Base-by-base conservation (phyloP, 768 basidiomycete genomes). In the Suillus clintonianus region DNA sequence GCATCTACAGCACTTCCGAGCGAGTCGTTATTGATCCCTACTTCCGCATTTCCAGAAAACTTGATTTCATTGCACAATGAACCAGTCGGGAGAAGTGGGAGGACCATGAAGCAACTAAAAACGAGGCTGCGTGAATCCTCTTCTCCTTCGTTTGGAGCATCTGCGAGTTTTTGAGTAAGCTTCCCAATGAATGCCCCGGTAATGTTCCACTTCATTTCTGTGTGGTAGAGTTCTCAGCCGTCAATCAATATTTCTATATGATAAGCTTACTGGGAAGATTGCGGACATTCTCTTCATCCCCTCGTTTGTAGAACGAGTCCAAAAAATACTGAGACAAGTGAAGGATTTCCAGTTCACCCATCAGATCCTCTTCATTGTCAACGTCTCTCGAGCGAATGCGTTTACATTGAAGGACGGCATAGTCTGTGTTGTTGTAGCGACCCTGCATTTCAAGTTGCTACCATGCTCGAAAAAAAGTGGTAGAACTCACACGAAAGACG, bases 1-100 rank as follows among this genome's bases (percentile, higher is more conserved):
- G 72, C 72, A 68, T 72, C 64, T 7, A 71, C 50, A 7, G 62
- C 64, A 34, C 63, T 39, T 4, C 64, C 68, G 53, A 73, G 37
- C 13, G 47, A 24, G 51, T 69, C 62, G 19, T 60, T 54, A 45
- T 68, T 67, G 15, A 55, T 27, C 8, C 63, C 66, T 32, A 62
- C 55, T 24, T 69, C 37, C 11, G 27, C 13, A 14, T 59, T 68
- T 17, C 68, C 68, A 57, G 68, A 69, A 50, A 67, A 71, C 50
- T 71, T 70, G 3, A 62, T 42, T 32, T 62, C 61, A n/a, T 34
- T 8, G 43, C 43, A 62, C 5, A 30, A 13, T 5, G 14, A 19
- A 27, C 61, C 61, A 42, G 27, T 27, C 2, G 19, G 61, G 4
- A 62, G 36, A 27, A 57, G 39, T 15, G 37, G 54, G 9, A 47